Evolutionary conservation across 2,329 filamentous ascomycete species (phyloP).

Genomic region (Aspergillus pseudoterreus): DNA sequence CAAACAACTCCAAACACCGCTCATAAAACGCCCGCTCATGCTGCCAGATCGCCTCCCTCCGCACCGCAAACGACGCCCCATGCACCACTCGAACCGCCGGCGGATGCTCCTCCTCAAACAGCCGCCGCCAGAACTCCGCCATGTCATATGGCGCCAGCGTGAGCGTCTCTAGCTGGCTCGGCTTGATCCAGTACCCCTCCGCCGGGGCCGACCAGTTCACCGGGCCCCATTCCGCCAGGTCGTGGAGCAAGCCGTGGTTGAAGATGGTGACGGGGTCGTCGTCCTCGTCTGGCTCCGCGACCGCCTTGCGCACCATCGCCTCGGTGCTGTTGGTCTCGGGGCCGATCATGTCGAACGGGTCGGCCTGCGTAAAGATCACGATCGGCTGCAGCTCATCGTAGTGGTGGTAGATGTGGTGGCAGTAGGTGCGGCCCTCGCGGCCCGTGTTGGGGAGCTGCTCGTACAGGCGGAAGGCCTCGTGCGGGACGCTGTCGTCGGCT

Average conservation of each 20-base stretch:
- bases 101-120: slow-evolving; percentile 1
- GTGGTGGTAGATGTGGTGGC: slow-evolving; percentile 4
- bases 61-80: slow-evolving; percentile 1
- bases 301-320: background rate
- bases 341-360: slow-evolving; percentile 1
- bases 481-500: background rate
- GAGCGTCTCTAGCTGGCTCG: background rate
- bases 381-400: slow-evolving; percentile 5
- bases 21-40: background rate
- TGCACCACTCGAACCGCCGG: background rate
- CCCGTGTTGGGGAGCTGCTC: slow-evolving; percentile 2
- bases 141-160: background rate
- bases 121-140: background rate
- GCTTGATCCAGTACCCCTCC: slow-evolving; percentile 2
- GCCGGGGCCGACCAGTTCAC: background rate
- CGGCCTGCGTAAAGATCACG: slow-evolving; percentile 4
- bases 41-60: background rate
- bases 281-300: background rate
- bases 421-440: slow-evolving; percentile 6
- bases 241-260: slow-evolving; percentile 1
- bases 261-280: slow-evolving; percentile 1
- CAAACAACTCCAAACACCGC: background rate
- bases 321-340: slow-evolving; percentile 1
- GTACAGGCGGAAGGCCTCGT: slow-evolving; percentile 2
- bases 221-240: slow-evolving; percentile 2